Evolutionary conservation across 441 rosid genomes (phyloP), one percentile per base, ranked within the genome.

Genomic region (Erodium moschatum): DNA sequence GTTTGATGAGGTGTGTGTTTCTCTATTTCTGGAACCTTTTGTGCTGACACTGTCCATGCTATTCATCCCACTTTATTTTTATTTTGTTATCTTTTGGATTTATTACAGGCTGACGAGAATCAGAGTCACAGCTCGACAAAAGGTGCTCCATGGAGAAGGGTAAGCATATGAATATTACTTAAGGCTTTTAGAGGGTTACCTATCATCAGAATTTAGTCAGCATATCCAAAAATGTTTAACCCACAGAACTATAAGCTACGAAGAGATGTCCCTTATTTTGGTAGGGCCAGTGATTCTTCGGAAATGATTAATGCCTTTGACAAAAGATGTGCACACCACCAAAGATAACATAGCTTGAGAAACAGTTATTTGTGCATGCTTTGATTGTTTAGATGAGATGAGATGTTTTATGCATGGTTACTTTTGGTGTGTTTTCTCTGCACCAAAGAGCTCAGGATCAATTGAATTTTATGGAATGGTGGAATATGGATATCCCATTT

Each of bases 71-170:
- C 4, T 60, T 60, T 56, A 29, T 29, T 29, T 29, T 29, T 2
- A 29, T 29, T 2, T 29, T 24, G 2, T 29, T 56, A 19, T 58
- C 46, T 70, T 63, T 63, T 75, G 67, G 20, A n/a, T 40, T 31
- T 77, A 35, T 31, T 77, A 35, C 84, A 86, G 90, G 65, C 85
- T 0, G 87, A 86, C 0, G 87, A 86, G 27, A 44, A 70, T 19
- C 80, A 71, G 58, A 66, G 67, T 27, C 81, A 80, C 31, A 38
- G 82, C 62, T 73, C 86, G 12, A 67, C 79, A 72, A 84, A 78
- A 76, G 38, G 80, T n/a, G 50, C 15, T 44, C 90, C 85, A 33
- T 86, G 88, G 90, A 85, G 90, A 80, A 88, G 82, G 86, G 94
- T 81, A 77, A 78, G 77, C 70, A 58, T 20, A 58, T 19, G 29